Base-by-base conservation (phyloP, 1,139 yeast genomes). In the Saccharomyces hybrid region DNA sequence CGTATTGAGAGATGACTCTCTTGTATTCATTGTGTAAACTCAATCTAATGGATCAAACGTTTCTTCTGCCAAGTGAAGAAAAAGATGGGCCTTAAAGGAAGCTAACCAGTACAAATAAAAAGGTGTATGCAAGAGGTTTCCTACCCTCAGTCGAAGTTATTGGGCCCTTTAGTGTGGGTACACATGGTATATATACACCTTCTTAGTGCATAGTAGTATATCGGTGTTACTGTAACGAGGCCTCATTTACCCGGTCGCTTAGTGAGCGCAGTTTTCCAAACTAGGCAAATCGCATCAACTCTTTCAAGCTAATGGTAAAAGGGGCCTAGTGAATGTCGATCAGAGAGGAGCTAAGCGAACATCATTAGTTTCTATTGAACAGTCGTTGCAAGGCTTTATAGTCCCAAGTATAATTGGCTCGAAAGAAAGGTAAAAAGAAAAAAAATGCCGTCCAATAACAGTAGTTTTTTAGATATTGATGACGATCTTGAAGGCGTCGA, bases 401-500 rank as follows among this genome's bases (percentile, higher is more conserved):
- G n/a, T 19, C n/a, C 21, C 3, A 16, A 38, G 19, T 38, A 38
- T n/a, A 11, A 38, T 38, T 19, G 44, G 19, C 24, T 38, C 24
- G 26, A 19, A 11, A 38, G 19, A 38, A 19, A 38, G 44, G 3
- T 24, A 24, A 24, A 38, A 19, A 16, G 16, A 16, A 16, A 38
- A 6, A 34, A 38, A 38, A 38, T 38, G 44, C 44, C 44, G 26
- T 38, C 44, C 26, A 38, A 38, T 38, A 38, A 38, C n/a, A 38
- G 44, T 12, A 38, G 44, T 19, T 38, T 38, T 38, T 9, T 38
- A 9, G 44, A 38, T 38, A 38, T 57, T 47, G 55, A 58, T 46
- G 63, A 60, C 49, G 63, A 56, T 42, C 48, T 60, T 47, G 61
- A 60, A n/a, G 63, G 63, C 12, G 63, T 60, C 2, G 63, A 60